Conservation (phyloP, 2,329 filamentous ascomycete species). For the Beauveria bassiana region DNA sequence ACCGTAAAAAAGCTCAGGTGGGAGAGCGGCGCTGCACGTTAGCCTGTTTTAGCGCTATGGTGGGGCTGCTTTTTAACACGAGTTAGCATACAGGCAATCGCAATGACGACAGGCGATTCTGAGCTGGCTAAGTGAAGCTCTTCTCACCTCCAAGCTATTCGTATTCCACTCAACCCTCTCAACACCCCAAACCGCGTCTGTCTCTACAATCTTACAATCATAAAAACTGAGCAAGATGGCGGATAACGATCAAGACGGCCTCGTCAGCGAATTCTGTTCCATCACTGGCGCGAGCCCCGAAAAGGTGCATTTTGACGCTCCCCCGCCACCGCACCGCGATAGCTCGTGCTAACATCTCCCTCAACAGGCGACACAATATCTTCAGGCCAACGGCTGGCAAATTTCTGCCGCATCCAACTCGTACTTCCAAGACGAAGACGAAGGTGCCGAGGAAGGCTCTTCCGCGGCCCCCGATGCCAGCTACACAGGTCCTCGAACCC, state of each 20-base stretch:
- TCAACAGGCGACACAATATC: conserved; percentile 56
- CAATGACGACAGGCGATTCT: conserved; percentile 1
- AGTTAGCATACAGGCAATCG: background rate
- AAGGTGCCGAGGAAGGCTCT: conserved; percentile 34
- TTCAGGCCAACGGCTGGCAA: conserved; percentile 59
- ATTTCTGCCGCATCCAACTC: conserved; percentile 53
- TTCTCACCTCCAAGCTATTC: background rate
- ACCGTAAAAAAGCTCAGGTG: background rate
- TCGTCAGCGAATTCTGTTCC: conserved; percentile 22
- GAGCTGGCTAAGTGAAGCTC: background rate
- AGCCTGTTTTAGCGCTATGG: background rate
- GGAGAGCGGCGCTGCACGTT: background rate
- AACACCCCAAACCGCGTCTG: background rate
- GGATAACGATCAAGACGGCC: conserved; percentile 19
- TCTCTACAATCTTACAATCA: background rate
- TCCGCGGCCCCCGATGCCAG: conserved; percentile 25
- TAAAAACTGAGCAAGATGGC: conserved; percentile 20
- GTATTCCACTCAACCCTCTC: background rate
- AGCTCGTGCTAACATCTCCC: background rate
- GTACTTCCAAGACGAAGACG: conserved; percentile 53
- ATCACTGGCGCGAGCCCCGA: conserved; percentile 21
- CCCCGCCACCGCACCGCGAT: background rate
- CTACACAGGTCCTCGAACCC: conserved; percentile 55
- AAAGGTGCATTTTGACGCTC: conserved; percentile 24
- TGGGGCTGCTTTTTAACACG: background rate